These are phyloP conservation scores for Caloboletus firmus DNA, from an alignment of 1,284 basidiomycete species.

Conservation along the genomic window DNA sequence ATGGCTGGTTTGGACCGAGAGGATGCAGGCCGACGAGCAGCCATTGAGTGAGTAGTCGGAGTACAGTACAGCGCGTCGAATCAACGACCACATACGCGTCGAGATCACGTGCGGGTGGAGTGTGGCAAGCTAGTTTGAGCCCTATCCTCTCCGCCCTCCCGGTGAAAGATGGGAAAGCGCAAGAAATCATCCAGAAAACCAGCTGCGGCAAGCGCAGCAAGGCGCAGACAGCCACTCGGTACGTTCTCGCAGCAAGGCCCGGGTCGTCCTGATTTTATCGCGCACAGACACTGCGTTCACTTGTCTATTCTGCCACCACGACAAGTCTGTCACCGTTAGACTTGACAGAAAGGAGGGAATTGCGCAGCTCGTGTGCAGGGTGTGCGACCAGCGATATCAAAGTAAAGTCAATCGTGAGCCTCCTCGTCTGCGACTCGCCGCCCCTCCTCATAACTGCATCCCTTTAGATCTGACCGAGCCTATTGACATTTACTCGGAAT, in stretches of 20 bases:
- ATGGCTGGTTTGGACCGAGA: conserved; percentile 20
- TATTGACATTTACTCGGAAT: conserved; percentile 88
- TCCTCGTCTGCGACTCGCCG: conserved; percentile 5
- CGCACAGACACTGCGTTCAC: conserved; percentile 71
- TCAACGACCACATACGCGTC: conserved; percentile 28
- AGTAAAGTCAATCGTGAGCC: conserved; percentile 81
- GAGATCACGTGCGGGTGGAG: conserved; percentile 35
- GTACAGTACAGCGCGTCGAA: conserved; percentile 21
- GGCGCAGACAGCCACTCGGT: conserved; percentile 73
- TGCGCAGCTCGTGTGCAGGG: conserved; percentile 72
- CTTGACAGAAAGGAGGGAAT: conserved; percentile 82
- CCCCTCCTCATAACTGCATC: conserved; percentile 18
- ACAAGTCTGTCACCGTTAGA: conserved; percentile 84
- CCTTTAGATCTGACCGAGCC: conserved; percentile 74
- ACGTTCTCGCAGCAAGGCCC: conserved; percentile 21
- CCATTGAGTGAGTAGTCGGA: conserved; percentile 23
- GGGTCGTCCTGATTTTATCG: conserved; percentile 7
- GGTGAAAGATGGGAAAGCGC: conserved; percentile 69
- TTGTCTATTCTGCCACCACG: conserved; percentile 89
- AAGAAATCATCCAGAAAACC: conserved; percentile 83
- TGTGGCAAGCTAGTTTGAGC: background rate
- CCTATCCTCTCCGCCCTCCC: no score
- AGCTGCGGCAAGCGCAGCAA: conserved; percentile 48
- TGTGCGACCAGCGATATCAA: conserved; percentile 81
- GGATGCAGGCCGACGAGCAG: conserved; percentile 28